phyloP scores from a whole-genome alignment of 805 yeast genomes.

The Teunomyces barrocoloradensis region DNA sequence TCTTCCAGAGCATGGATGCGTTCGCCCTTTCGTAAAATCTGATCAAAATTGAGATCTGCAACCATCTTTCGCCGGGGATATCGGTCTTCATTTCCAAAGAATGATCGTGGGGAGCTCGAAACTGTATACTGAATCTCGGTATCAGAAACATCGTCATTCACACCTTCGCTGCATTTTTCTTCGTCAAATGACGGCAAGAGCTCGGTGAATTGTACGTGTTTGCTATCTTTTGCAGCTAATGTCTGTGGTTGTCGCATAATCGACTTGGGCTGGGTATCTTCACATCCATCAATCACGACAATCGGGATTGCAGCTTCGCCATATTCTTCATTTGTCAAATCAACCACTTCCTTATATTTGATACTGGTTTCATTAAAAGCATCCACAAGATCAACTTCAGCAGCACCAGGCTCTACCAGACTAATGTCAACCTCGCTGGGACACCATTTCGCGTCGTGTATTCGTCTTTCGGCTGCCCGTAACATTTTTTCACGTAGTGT shows the following conservation, averaged over 20 bases:
- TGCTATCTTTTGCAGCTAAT: neutral
- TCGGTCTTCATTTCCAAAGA: slow-evolving; percentile 18
- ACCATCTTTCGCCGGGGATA: slow-evolving; percentile 27
- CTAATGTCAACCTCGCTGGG: slow-evolving; percentile 16
- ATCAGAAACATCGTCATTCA: slow-evolving; percentile 1
- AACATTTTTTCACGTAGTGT: slow-evolving; percentile 45
- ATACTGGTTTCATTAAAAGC: neutral
- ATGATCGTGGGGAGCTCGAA: slow-evolving; percentile 27
- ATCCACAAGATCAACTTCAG: slow-evolving; percentile 41
- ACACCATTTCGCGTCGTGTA: slow-evolving; percentile 53
- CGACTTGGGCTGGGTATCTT: slow-evolving; percentile 8
- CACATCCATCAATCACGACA: slow-evolving; percentile 24
- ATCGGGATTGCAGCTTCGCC: slow-evolving; percentile 11
- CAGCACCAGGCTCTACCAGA: slow-evolving; percentile 39
- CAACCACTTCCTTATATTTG: slow-evolving; percentile 11
- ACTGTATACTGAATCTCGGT: slow-evolving; percentile 17
- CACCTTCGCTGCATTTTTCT: neutral
- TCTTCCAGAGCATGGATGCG: neutral
- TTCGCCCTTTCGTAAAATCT: slow-evolving; percentile 22
- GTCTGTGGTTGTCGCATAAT: slow-evolving; percentile 2
- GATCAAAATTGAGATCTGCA: slow-evolving; percentile 27
- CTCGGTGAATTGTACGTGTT: slow-evolving; percentile 10
- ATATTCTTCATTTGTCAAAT: slow-evolving; percentile 13
- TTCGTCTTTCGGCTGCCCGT: slow-evolving; percentile 63
- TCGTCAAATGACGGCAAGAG: slow-evolving; percentile 18